Evolutionary conservation across 83 land plant genomes (phyloP), one percentile per base, ranked within the genome.

Genomic region (Picea abies): DNA sequence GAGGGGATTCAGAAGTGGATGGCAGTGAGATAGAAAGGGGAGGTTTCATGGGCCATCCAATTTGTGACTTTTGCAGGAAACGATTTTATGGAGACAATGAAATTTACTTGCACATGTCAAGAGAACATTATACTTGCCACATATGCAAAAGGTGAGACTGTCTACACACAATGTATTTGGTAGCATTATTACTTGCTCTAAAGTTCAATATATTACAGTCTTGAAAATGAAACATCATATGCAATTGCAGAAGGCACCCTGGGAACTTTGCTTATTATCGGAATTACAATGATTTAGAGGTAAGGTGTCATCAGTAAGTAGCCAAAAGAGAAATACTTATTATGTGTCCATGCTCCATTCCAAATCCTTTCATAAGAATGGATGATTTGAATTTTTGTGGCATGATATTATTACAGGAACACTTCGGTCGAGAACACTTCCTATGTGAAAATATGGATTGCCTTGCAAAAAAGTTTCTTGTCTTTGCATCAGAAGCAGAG

Each of bases 11-110:
- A 47, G 95, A 90, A 80, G 96, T 98, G 70, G 99, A 98, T 90
- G 98, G 98, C 23, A 91, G 23, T 88, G 56, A 52, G 56, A 52
- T 52, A 52, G 99, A 96, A 79, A 83, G 99, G 60, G 98, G 98
- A 77, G 99, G 99, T 20, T 98, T 98, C 82, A 81, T 70, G 71
- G 99, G 99, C 39, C 99, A 98, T 80, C 99, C 99, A 14, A 84
- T 87, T 79, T 98, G 99, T 84, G 96, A 89, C 63, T 98, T 98
- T 82, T 98, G 99, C 84, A 89, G 80, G 79, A 94, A 86, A 52
- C 93, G 96, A n/a, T 98, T 94, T 83, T 98, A 98, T 86, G 97
- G 96, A 49, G 99, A 98, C 62, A 94, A 94, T 85, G 99, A 96
- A 81, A 94, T 98, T 60, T 96, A 92, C 81, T 82, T 92, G 73